Base-by-base conservation (phyloP, 305 asterid species). In the Coffea humblotiana region DNA sequence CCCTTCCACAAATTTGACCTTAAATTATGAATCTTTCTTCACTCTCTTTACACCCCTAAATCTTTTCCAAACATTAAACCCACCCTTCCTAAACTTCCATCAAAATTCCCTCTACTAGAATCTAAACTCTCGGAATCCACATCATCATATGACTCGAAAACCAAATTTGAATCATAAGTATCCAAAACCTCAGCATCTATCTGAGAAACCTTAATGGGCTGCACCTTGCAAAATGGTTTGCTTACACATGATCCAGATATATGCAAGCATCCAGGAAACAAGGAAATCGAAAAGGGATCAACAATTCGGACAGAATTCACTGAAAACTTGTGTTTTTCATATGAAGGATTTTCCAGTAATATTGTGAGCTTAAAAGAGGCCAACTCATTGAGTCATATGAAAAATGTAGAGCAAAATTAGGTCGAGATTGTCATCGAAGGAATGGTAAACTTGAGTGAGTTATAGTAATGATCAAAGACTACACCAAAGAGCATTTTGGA, bases 291-390 rank as follows among this genome's bases (percentile, higher is more conserved):
- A 79, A 84, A 82, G 47, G 81, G 83, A 47, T 76, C 83, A 12
- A 84, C 73, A 49, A 89, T 84, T 72, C 77, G 80, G 73, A 78
- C 71, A 65, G 90, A 83, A 78, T 82, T 89, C 1, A 80, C 78
- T 80, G 74, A 78, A 69, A 70, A 83, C 76, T 21, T 79, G 9
- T 60, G 84, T 56, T 85, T 90, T 75, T 76, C 94, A 72, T 49
- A 85, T 66, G 87, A 87, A 82, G 60, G 67, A 74, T 71, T 87
- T 71, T 81, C 95, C 29, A 91, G 66, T 80, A 85, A 83, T 70
- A 87, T 64, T 49, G 86, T 65, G 49, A 89, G 88, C 80, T 88
- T 92, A 78, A 92, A 86, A 84, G 94, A 87, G 88, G 96, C 90
- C 97, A 76, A 76, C 37, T 49, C 65, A 80, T 16, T 15, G 63